Conservation (phyloP, 208 protist species). For the Leishmania guyanensis region DNA sequence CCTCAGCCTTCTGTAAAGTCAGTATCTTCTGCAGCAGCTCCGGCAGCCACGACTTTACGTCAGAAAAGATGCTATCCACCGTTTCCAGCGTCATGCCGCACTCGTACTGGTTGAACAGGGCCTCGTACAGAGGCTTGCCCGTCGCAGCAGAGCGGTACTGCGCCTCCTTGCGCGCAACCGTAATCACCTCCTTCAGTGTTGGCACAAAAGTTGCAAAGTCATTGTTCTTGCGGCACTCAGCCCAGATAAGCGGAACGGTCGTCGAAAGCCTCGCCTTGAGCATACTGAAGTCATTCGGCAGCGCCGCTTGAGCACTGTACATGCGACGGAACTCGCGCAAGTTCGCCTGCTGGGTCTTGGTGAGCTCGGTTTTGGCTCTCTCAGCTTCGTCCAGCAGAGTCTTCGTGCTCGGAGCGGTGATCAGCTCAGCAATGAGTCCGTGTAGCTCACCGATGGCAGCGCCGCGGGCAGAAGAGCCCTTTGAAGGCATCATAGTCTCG, state of each 20-base stretch:
- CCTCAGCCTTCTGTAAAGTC: conserved; percentile 41
- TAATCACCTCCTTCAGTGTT: conserved; percentile 71
- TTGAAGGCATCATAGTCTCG: conserved; percentile 73
- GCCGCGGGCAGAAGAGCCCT: conserved; percentile 56
- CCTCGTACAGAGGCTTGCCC: conserved; percentile 65
- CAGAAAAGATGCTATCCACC: conserved; percentile 66
- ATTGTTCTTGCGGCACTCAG: conserved; percentile 59
- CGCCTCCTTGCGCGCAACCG: conserved; percentile 68
- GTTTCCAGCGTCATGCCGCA: conserved; percentile 60
- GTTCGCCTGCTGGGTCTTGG: conserved; percentile 55
- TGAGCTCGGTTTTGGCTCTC: conserved; percentile 28
- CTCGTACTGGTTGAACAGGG: conserved; percentile 79
- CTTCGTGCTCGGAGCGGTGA: conserved; percentile 40
- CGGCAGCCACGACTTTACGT: conserved; percentile 82
- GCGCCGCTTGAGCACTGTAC: conserved; percentile 29
- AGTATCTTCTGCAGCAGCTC: conserved; percentile 63
- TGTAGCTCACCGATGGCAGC: conserved; percentile 55
- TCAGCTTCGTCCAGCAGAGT: conserved; percentile 46
- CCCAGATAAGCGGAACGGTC: conserved; percentile 45
- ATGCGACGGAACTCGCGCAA: conserved; percentile 65
- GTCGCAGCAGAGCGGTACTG: conserved; percentile 39
- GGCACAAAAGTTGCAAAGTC: conserved; percentile 66
- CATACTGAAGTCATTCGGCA: conserved; percentile 56
- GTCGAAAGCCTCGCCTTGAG: conserved; percentile 48
- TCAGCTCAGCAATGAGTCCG: conserved; percentile 31